Base-by-base conservation (phyloP, 2,329 filamentous ascomycete genomes). In the Colletotrichum lini region DNA sequence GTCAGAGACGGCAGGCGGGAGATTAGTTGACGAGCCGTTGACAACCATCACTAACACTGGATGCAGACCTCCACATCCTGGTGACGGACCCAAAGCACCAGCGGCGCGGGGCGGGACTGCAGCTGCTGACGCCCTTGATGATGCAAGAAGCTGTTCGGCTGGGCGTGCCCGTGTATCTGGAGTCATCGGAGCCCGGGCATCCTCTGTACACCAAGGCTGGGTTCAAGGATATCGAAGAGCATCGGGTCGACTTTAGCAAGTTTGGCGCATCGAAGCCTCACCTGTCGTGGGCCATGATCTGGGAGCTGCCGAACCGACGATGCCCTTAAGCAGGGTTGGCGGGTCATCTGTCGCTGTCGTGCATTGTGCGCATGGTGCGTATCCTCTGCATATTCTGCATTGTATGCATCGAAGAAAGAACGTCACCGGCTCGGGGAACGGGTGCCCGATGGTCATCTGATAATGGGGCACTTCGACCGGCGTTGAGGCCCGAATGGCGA, bases 11-110 rank as follows among this genome's bases (percentile, higher is more conserved):
- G 16, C 47, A 16, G 42, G 18, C 23, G 26, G 18, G 21, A n/a
- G 44, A 45, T 54, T 18, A 26, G 16, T 49, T 13, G 35, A 21
- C n/a, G 26, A 13, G 45, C 13, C 26, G 12, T 38, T 65, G 67
- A 65, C 59, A 40, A 21, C 35, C 35, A 10, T 38, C 35, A 38
- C 66, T 65, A 58, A 70, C 62, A 54, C 35, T 15, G 50, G 23
- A 15, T 4, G 21, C 21, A 83, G 82, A 83, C 64, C 73, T 84
- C 3, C 80, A 81, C 57, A 76, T 81, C 1, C 76, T 84, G 44
- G 80, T 83, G 52, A 84, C 82, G 2, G 77, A 82, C 56, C 78
- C 81, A 1, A 77, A 78, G 16, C 80, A 82, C 65, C 81, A 82
- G 57, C 76, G 77, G 56, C 79, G 79, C 8, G 82, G 82, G 6